Evolutionary conservation across 345 rosid species (phyloP), one percentile per base, ranked within the genome.

Genomic region (Camelina sativa): DNA sequence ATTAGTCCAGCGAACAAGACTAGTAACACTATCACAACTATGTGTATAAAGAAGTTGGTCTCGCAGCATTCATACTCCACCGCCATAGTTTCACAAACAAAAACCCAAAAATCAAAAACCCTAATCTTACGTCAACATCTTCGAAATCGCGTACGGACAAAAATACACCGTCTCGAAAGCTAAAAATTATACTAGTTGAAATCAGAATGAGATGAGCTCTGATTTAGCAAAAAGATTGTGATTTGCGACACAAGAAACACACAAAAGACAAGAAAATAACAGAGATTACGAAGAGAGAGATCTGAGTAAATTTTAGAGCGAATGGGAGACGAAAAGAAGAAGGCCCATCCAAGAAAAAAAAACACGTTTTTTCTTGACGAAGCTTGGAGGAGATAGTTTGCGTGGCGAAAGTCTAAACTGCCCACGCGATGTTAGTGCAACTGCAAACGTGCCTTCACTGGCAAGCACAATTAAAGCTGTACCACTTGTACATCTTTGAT

Each of bases 1-100:
- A 93, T 93, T 53, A 88, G 9, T 22, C 98, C 98, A 62, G 98
- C 98, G 66, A 93, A 93, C 78, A 86, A 0, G 30, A 91, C 98
- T 50, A 93, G 75, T 0, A 86, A 52, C 44, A 85, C 72, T 59
- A 90, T 82, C 6, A 89, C 67, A 75, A 56, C 1, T 55, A 93
- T 85, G 77, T 82, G 85, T 65, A 90, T 4, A 52, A 93, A 84
- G 84, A 93, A 93, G 51, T 65, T 66, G 1, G 79, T 2, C 6
- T 32, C 88, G 69, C 98, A 93, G 51, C 98, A 93, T 11, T n/a
- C 71, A 75, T 82, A 83, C 72, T 93, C 91, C 77, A 84, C 91
- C 74, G 93, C 85, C 98, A 93, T 92, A 9, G 6, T 55, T 22
- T 4, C 34, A 50, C 30, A 28, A 28, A 28, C 4, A 28, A 28